Evolutionary conservation across 116 monocot species (phyloP), one percentile per base, ranked within the genome.

Genomic region (Cymodocea nodosa): DNA sequence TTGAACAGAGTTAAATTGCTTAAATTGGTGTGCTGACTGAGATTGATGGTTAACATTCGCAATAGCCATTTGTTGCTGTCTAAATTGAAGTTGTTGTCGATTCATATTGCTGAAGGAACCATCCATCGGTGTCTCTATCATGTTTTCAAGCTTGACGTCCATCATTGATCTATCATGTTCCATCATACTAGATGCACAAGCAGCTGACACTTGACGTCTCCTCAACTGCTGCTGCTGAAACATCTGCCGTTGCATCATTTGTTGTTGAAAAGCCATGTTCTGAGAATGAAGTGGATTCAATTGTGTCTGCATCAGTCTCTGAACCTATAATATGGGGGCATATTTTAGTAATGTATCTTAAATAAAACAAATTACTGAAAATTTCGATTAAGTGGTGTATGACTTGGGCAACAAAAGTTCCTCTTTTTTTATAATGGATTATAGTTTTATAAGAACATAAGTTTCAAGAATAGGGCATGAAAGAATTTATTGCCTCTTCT

Each of bases 111-210:
- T 70, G 35, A 78, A 81, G 23, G 78, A 51, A 35, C 66, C 59
- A 63, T 90, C 85, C 2, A 77, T 73, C 49, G 84, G 76, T 14
- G 78, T 48, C 19, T 91, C 94, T 50, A 74, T 59, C 40, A 79
- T 71, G 30, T 82, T 97, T 70, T 98, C 97, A 25, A 83, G 74
- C 75, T 98, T 98, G 30, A 91, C 86, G 60, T 98, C 80, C 2
- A 75, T 69, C 74, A 88, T 71, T 0, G 85, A 62, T 59, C 74
- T 77, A 59, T 81, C 79, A 63, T 78, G 80, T 60, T 81, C 93
- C 73, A 75, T 71, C 69, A 79, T 78, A 37, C 72, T 57, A 14
- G 85, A 56, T 9, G 73, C 73, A 12, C 86, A 84, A 60, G 85
- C 76, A 25, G 70, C 67, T 17, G 82, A 50, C 17, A 79, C 50